Base-by-base conservation (phyloP, 1,284 basidiomycete genomes). In the Cutaneotrichosporon daszewskae region DNA sequence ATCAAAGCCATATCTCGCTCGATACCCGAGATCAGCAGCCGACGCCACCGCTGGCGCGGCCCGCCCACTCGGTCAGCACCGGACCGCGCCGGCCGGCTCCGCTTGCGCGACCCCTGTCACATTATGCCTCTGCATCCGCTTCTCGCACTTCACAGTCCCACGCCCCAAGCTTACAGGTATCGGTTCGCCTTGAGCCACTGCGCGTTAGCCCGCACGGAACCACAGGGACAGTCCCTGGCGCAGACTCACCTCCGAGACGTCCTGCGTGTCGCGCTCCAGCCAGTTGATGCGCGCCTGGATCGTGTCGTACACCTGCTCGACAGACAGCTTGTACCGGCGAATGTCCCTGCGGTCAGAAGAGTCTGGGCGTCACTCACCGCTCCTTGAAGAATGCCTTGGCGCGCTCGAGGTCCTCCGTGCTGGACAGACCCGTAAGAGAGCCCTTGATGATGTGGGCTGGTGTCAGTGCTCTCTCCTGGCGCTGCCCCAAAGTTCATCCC, bases 321-420 rank as follows among this genome's bases (percentile, higher is more conserved):
- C 65, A 11, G 72, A 68, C 53, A 74, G 68, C 48, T 71, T 68
- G 71, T 69, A 77, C 55, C 72, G 73, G 27, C 60, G 58, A 48
- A 55, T 62, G 47, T 72, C 68, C 67, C 32, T 41, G 39, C 14
- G 7, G 28, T 31, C 28, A 31, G 24, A 5, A 37, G 8, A 13
- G 24, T 27, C n/a, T 16, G 8, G 10, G 5, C 10, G 24, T 4
- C 19, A 56, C 54, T 47, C 60, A 64, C 64, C 65, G 61, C 71
- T 74, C 54, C 40, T 68, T 66, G 66, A 90, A 86, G 70, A 86
- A 90, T 53, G 77, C 45, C 55, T 80, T 78, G 20, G 82, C 77
- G 55, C 80, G 78, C 18, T 82, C 77, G 20, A 80, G 77, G 70
- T 95, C 91, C 54, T 81, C 71, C 54, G 83, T 74, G 16, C 77